Evolutionary conservation across 2,329 filamentous ascomycete genomes (phyloP).

Genomic region (Raffaelea albimanens): DNA sequence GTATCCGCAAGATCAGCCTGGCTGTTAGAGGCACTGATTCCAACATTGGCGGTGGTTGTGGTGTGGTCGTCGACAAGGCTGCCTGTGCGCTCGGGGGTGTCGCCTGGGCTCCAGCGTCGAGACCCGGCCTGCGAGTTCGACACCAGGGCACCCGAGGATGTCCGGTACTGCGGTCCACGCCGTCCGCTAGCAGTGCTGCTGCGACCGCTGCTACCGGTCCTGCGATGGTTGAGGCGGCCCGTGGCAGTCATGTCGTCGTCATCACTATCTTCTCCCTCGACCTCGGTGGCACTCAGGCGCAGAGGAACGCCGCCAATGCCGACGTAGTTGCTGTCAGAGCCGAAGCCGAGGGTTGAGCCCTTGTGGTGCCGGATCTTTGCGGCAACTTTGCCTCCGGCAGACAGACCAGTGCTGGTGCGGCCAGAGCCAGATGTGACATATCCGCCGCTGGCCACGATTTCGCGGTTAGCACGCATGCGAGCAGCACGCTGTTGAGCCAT

Average conservation of each 20-base stretch:
- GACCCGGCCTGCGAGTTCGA: constrained; percentile 18
- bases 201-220: constrained; percentile 66
- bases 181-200: constrained; percentile 54
- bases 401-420: constrained; percentile 54
- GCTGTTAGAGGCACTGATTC: constrained; percentile 15
- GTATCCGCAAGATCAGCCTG: constrained; percentile 27
- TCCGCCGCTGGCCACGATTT: constrained; percentile 59
- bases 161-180: constrained; percentile 38
- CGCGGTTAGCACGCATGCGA: constrained; percentile 75
- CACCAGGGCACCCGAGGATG: constrained; percentile 33
- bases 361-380: constrained; percentile 88
- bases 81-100: constrained; percentile 45
- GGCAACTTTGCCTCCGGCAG: constrained; percentile 53
- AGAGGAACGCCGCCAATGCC: constrained; percentile 75
- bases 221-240: constrained; percentile 51
- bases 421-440: constrained; percentile 35
- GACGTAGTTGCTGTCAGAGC: constrained; percentile 65
- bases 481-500: constrained; percentile 76
- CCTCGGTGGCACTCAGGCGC: constrained; percentile 87
- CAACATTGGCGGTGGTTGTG: neutral
- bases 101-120: constrained; percentile 40
- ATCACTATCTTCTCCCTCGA: constrained; percentile 79
- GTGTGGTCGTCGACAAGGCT: constrained; percentile 35
- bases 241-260: constrained; percentile 48
- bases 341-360: constrained; percentile 68